phyloP scores from a whole-genome alignment of 2,329 filamentous ascomycete genomes.

The Pseudogymnoascus sp. region DNA sequence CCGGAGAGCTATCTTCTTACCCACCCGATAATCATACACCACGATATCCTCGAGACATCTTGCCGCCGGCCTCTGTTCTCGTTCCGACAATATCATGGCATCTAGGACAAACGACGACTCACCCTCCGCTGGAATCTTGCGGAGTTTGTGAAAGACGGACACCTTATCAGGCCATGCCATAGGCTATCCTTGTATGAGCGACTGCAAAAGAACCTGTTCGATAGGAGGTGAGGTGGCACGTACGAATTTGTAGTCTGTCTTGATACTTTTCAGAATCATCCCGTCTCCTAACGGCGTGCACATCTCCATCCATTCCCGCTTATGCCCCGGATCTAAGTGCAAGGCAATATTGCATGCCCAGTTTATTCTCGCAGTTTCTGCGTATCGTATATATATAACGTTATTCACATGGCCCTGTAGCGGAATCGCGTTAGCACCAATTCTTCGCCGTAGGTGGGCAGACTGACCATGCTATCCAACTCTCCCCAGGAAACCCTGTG shows the following conservation, averaged over 20 bases:
- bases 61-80: constrained; percentile 62
- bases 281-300: constrained; percentile 59
- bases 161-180: constrained; percentile 77
- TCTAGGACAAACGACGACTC: constrained; percentile 49
- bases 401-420: constrained; percentile 73
- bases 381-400: constrained; percentile 72
- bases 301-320: constrained; percentile 57
- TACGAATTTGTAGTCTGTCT: constrained; percentile 81
- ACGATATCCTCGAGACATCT: constrained; percentile 69
- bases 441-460: constrained; percentile 10
- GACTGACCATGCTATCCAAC: constrained; percentile 57
- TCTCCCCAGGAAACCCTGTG: constrained; percentile 76
- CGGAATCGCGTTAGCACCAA: constrained; percentile 8
- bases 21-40: constrained; percentile 62
- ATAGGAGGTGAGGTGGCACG: constrained; percentile 26
- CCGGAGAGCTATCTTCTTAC: constrained; percentile 47
- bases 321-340: constrained; percentile 51
- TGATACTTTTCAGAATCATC: constrained; percentile 71
- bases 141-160: constrained; percentile 74
- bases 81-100: constrained; percentile 64
- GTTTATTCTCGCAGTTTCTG: constrained; percentile 71
- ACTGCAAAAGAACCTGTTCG: background rate
- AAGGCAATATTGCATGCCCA: constrained; percentile 65
- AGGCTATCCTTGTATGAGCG: constrained; percentile 43
- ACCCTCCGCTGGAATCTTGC: constrained; percentile 36